Conservation (phyloP, 306 rosid species). For the Dalbergia oliveri region DNA sequence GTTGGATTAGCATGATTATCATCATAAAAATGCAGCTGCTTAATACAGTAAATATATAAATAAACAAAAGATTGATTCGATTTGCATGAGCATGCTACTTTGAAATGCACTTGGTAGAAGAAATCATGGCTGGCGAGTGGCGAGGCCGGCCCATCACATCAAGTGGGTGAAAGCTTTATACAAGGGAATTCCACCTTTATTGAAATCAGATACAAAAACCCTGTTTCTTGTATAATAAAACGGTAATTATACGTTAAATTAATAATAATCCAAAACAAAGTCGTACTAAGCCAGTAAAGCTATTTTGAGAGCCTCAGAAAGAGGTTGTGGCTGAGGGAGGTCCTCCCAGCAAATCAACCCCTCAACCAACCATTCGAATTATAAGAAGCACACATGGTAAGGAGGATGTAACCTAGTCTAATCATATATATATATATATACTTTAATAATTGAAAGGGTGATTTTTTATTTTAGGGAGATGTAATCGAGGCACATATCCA, state of each 20-base stretch:
- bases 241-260: background rate
- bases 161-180: conserved; percentile 31
- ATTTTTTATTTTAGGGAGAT: background rate
- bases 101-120: background rate
- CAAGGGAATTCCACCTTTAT: conserved; percentile 43
- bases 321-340: conserved; percentile 70
- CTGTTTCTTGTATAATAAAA: background rate
- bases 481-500: conserved; percentile 30
- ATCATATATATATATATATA: conserved; percentile 26
- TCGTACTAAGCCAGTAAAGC: conserved; percentile 27
- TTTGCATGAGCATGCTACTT: conserved; percentile 43
- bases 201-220: conserved; percentile 44
- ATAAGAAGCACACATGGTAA: conserved; percentile 44
- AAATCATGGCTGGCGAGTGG: conserved; percentile 44
- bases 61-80: conserved; percentile 21
- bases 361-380: conserved; percentile 36
- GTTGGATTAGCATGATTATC: conserved; percentile 35
- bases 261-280: background rate
- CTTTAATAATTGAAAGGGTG: conserved; percentile 7
- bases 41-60: conserved; percentile 14
- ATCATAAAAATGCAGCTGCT: conserved; percentile 15
- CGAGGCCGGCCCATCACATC: conserved; percentile 55
- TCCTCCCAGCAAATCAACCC: conserved; percentile 31
- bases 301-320: conserved; percentile 48
- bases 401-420: conserved; percentile 47